Percentiles rank a stretch among this genome's conserved stretches.
Conservation (phyloP, 106 monocot species). For the Ottelia alismoides region DNA sequence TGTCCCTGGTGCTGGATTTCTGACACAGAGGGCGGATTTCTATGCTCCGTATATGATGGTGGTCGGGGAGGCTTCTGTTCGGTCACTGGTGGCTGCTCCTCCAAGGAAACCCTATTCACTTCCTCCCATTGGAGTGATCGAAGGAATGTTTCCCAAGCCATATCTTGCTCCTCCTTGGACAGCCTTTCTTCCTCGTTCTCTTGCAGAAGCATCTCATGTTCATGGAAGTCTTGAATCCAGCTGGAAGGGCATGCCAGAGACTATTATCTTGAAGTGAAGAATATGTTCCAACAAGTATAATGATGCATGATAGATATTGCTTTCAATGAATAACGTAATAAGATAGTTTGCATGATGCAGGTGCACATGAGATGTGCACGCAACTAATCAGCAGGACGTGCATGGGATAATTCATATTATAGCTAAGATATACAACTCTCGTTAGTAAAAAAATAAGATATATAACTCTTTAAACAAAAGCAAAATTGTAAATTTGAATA, state of each 20-base stretch:
- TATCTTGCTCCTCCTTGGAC: conserved; percentile 91
- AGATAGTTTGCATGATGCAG: too few relatives aligned
- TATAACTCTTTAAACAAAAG: too few relatives aligned
- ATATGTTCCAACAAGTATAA: neutral
- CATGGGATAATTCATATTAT: too few relatives aligned
- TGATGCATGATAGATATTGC: neutral
- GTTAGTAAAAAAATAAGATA: too few relatives aligned
- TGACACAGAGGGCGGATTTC: neutral
- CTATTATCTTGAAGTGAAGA: neutral
- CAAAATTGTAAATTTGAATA: too few relatives aligned
- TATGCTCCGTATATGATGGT: neutral
- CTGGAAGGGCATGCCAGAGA: conserved; percentile 15
- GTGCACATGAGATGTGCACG: too few relatives aligned
- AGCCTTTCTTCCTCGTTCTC: conserved; percentile 88
- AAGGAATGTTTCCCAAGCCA: conserved; percentile 63
- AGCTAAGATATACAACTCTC: too few relatives aligned
- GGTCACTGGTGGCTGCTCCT: conserved; percentile 2
- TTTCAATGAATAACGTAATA: too few relatives aligned
- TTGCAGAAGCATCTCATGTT: conserved; percentile 88
- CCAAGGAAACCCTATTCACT: conserved; percentile 24
- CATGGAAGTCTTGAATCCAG: conserved; percentile 93
- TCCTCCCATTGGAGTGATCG: conserved; percentile 57
- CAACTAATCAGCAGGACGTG: too few relatives aligned
- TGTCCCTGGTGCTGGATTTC: neutral
- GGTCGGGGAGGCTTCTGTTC: neutral